Conservation (phyloP, 2,329 filamentous ascomycete species). For the Cucurbitaria berberidis region DNA sequence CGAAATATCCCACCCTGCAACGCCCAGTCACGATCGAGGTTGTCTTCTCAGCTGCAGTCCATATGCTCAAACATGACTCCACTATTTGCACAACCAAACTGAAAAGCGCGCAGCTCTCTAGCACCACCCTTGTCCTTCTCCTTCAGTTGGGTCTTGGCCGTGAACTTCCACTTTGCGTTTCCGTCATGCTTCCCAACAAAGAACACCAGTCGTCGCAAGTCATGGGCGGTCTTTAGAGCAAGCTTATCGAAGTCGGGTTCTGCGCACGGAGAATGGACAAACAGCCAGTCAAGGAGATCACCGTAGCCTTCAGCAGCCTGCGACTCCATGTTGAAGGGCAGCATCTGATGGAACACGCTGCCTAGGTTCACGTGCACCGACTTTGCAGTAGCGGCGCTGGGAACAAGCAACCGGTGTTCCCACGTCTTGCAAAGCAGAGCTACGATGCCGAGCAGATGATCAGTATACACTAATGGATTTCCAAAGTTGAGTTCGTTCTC, state of each 20-base stretch:
- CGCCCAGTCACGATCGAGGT: too few relatives aligned
- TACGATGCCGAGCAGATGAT: conserved; percentile 5
- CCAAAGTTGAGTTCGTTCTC: not conserved
- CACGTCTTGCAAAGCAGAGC: conserved; percentile 16
- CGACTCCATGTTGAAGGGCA: conserved; percentile 16
- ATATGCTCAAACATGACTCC: not conserved
- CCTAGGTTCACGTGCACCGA: conserved; percentile 11
- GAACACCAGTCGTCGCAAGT: conserved; percentile 3
- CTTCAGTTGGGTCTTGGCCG: not conserved
- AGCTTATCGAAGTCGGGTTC: conserved; percentile 5
- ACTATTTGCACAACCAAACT: not conserved
- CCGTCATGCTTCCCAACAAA: not conserved
- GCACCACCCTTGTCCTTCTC: conserved; percentile 3
- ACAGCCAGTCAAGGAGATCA: conserved; percentile 6
- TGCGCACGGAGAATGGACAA: not conserved
- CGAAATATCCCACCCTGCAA: not conserved
- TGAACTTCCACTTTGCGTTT: conserved; percentile 5
- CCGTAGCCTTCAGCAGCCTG: not conserved
- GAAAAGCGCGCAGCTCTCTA: not conserved
- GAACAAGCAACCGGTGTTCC: conserved; percentile 4
- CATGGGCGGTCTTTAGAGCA: not conserved
- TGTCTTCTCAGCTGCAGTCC: not conserved
- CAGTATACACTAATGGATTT: conserved; percentile 8
- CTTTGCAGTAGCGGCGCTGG: not conserved
- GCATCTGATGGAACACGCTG: conserved; percentile 11